Base-by-base conservation (phyloP, 345 rosid genomes). In the Erysimum cheiranthoides region DNA sequence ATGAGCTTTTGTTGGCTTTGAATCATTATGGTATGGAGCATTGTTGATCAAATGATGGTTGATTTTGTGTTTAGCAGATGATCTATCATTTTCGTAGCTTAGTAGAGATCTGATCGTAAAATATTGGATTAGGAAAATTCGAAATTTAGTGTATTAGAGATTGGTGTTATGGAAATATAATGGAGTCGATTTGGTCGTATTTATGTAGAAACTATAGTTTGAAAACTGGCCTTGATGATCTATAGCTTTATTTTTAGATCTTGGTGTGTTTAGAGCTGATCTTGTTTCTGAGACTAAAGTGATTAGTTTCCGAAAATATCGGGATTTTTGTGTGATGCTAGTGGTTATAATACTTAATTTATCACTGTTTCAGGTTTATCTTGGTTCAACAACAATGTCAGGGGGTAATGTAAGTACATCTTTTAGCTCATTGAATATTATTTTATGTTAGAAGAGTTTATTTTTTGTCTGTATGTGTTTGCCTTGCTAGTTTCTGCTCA, bases 331-430 rank as follows among this genome's bases (percentile, higher is more conserved):
- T 45, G 52, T 47, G 9, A 34, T 31, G 43, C 7, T 36, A 32
- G 40, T 38, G 50, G 36, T 73, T 57, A 10, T 32, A 66, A 66
- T 67, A 27, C 50, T 38, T 47, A 2, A 16, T 2, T 49, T 57
- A 35, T 58, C 17, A 47, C 34, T 40, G 7, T 75, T 67, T 68
- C 79, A 75, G 79, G 73, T 67, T 6, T 58, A 74, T 28, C 16
- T 75, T 67, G 40, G 61, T 27, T 68, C 54, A 38, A 38, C 46
- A 50, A 68, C 73, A 40, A 75, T 75, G 79, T 32, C 79, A 35
- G 73, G 79, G 32, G n/a, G 31, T 67, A 51, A 75, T 75, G 79
- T 75, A 68, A 68, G 79, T 58, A 46, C 36, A 67, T 49, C 31
- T 65, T 14, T 49, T 39, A 47, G 13, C 61, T 58, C n/a, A 36